phyloP scores from a whole-genome alignment of 345 rosid genomes.

The Trapa incisa region DNA sequence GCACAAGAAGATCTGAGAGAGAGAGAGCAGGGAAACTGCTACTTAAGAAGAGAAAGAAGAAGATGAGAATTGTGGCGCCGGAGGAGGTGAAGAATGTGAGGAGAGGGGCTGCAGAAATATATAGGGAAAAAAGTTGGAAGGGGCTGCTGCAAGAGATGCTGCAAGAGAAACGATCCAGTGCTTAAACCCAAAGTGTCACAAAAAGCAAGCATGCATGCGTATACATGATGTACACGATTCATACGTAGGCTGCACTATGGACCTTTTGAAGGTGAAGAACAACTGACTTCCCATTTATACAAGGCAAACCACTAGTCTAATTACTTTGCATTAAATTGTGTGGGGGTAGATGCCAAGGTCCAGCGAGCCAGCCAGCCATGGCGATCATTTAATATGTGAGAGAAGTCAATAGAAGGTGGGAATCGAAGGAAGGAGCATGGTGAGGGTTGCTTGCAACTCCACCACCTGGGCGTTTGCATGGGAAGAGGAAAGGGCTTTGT shows the following conservation, averaged over 20 bases:
- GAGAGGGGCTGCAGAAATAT: neutral
- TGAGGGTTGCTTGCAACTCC: neutral
- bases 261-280: no score
- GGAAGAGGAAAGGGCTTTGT: neutral
- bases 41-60: neutral
- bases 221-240: neutral
- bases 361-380: no score
- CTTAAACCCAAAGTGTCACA: neutral
- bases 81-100: neutral
- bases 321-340: no score
- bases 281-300: no score
- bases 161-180: neutral
- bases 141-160: neutral
- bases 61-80: no score
- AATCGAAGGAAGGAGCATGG: neutral
- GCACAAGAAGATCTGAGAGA: no score
- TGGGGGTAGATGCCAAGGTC: no score
- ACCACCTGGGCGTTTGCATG: slow-evolving; percentile 8
- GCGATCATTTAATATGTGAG: neutral
- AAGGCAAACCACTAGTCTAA: no score
- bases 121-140: neutral
- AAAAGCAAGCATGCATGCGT: neutral
- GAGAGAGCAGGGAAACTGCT: no score
- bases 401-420: neutral
- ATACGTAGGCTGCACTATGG: no score